Percentiles rank a stretch among this genome's conserved stretches.
Evolutionary conservation across 176 grass and related monocot species (phyloP).

Genomic region (Aegilops longissima): DNA sequence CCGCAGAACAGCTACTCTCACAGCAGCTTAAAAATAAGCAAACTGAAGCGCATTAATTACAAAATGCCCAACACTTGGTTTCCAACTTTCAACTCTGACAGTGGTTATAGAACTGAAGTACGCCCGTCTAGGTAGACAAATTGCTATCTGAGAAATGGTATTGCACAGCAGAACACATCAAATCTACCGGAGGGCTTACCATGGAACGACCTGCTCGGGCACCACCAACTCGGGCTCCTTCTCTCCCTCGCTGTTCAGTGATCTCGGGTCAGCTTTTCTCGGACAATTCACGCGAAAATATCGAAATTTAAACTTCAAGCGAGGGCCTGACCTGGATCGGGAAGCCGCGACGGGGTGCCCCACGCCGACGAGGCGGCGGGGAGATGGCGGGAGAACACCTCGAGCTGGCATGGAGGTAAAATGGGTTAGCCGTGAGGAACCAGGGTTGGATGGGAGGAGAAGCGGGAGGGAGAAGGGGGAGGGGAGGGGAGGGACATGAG

Average conservation of each 20-base stretch:
- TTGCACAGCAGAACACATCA: neutral
- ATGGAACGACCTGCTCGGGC: conserved; percentile 64
- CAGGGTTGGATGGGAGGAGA: neutral
- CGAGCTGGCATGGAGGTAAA: conserved; percentile 36
- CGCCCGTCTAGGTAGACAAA: neutral
- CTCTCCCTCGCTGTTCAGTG: conserved; percentile 43
- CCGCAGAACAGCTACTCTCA: neutral
- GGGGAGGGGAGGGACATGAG: neutral
- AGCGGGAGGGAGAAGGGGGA: neutral
- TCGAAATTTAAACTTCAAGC: neutral
- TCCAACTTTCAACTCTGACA: neutral
- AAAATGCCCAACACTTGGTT: neutral
- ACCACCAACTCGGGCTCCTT: conserved; percentile 38
- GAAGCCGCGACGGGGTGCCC: conserved; percentile 11
- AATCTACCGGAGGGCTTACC: conserved; percentile 31
- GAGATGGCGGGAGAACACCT: conserved; percentile 47
- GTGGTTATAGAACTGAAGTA: neutral
- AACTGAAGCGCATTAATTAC: neutral
- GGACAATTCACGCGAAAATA: neutral
- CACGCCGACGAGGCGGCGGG: conserved; percentile 29
- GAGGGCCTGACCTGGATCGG: conserved; percentile 26
- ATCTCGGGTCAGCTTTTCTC: conserved; percentile 8
- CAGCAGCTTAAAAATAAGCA: neutral
- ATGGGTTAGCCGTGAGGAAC: neutral
- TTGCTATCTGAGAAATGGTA: neutral